Base-by-base conservation (phyloP, 371 early-diverging fungal genomes). In the Lichtheimia hyalospora region DNA sequence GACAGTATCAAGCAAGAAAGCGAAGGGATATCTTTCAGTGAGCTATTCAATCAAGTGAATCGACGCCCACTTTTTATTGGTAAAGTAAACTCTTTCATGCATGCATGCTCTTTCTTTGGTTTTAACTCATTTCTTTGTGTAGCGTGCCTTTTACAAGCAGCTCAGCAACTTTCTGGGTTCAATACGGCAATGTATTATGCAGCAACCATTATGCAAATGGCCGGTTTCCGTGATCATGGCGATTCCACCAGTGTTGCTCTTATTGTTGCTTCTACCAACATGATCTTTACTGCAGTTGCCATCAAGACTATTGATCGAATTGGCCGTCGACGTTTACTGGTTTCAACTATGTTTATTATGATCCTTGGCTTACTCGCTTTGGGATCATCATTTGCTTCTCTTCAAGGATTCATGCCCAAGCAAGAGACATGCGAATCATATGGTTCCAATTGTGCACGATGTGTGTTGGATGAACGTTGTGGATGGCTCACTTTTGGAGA, bases 131-230 rank as follows among this genome's bases (percentile, higher is more conserved):
- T 34, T 28, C 34, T 34, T 34, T 40, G 13, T 16, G 23, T 23
- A 46, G 86, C 85, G 2, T 81, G 82, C 58, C 69, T 79, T 5
- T 54, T 87, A 43, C 85, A 86, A 62, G 71, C 82, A 8, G 77
- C 84, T 52, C 89, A 87, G 49, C 87, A 89, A 60, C 66, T 89
- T 1, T 81, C 75, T 16, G 87, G 87, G 42, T 85, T 89, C 68
- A 87, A 89, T 64, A 83, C 84, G 0, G 86, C 84, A 44, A 89
- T 87, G 84, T 89, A 87, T 56, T 89, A 86, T 65, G 84, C 86
- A 25, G 85, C 84, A 2, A 84, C 85, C 7, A 83, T 87, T 53
- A 60, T 89, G 23, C 73, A 79, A 50, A 89, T 84, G 84, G 79
- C 87, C 4, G 85, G 88, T 2, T 86, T 87, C 58, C 74, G 76